Evolutionary conservation across 441 rosid genomes (phyloP).

Genomic region (Iberis amara): DNA sequence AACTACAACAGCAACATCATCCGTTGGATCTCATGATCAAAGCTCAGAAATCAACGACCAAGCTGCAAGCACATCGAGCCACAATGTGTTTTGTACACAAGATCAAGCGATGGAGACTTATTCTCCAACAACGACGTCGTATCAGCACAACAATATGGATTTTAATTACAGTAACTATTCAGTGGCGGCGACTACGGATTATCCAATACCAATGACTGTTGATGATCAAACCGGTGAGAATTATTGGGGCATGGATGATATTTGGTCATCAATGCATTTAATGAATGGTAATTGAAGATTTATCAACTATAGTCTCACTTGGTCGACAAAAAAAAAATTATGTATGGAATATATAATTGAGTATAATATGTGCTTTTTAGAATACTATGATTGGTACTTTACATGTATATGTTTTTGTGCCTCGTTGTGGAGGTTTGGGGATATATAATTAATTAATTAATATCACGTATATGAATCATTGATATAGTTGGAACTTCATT

Average conservation of each 20-base stretch:
- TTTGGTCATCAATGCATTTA: slow-evolving; percentile 85
- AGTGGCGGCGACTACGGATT: slow-evolving; percentile 27
- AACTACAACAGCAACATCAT: slow-evolving; percentile 26
- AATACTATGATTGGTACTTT: slow-evolving; percentile 14
- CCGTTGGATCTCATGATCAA: slow-evolving; percentile 32
- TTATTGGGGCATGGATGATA: slow-evolving; percentile 87
- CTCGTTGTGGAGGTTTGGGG: slow-evolving; percentile 32
- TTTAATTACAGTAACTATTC: slow-evolving; percentile 30
- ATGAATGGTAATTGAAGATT: slow-evolving; percentile 43
- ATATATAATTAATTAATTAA: slow-evolving; percentile 16
- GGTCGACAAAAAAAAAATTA: too few relatives aligned
- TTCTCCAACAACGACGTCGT: slow-evolving; percentile 40
- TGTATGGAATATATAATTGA: slow-evolving; percentile 9
- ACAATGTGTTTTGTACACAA: slow-evolving; percentile 36
- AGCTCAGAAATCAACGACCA: slow-evolving; percentile 48
- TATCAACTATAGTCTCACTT: slow-evolving; percentile 4
- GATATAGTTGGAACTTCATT: slow-evolving; percentile 12
- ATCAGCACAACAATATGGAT: slow-evolving; percentile 32
- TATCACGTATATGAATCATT: slow-evolving; percentile 1
- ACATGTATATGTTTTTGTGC: slow-evolving; percentile 24
- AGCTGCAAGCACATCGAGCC: slow-evolving; percentile 50
- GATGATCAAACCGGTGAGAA: slow-evolving; percentile 51
- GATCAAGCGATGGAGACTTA: slow-evolving; percentile 39
- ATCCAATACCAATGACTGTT: slow-evolving; percentile 27
- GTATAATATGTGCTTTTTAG: slow-evolving; percentile 27